Conservation (phyloP, 1,284 basidiomycete genomes). For the Trichosporon ovoides region DNA sequence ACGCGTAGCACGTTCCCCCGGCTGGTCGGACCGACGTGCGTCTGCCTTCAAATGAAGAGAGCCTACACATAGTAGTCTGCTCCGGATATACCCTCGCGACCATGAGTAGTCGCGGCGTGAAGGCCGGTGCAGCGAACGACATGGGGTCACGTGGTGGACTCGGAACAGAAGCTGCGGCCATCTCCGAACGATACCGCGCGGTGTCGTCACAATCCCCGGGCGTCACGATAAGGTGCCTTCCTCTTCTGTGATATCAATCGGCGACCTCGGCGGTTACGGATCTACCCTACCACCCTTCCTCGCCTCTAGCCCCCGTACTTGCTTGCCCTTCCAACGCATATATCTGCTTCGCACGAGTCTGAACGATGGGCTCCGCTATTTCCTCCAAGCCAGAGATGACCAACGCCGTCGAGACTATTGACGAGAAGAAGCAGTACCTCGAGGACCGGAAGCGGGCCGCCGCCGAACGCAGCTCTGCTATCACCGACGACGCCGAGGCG, state of each 20-base stretch:
- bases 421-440: slow-evolving; percentile 14
- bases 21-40: no score
- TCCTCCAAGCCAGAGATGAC: slow-evolving; percentile 3
- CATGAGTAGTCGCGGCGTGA: no score
- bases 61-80: no score
- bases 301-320: not conserved
- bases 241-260: not conserved
- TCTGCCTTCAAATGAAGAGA: no score
- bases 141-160: no score
- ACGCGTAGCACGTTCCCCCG: no score
- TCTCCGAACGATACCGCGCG: no score
- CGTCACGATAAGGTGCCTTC: slow-evolving; percentile 3
- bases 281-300: not conserved
- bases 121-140: no score
- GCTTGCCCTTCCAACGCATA: not conserved
- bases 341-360: not conserved
- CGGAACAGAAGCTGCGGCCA: no score
- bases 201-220: no score
- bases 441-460: slow-evolving; percentile 5
- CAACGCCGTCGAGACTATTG: not conserved
- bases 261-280: slow-evolving; percentile 3
- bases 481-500: not conserved
- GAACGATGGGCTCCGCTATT: slow-evolving; percentile 6
- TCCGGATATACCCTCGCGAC: no score
- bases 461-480: not conserved